Evolutionary conservation across 805 yeast species (phyloP), one percentile per base, ranked within the genome.

Genomic region (Candida ponderosae): DNA sequence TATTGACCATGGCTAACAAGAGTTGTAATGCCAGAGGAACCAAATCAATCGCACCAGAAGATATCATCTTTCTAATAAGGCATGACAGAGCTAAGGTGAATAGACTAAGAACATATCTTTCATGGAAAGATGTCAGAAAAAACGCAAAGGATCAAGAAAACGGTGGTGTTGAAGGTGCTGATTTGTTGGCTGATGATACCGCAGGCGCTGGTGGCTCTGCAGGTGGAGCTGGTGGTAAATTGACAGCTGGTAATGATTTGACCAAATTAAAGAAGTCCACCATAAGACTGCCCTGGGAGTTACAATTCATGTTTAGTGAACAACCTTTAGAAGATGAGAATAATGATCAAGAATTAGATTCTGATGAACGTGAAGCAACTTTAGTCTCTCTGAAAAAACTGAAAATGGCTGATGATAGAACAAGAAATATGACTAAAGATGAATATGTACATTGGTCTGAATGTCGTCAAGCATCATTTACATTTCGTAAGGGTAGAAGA

Each of bases 381-480:
- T 59, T 81, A 21, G 93, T 95, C 0, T 86, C 95, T n/a, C 63
- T 87, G 57, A 87, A 88, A 57, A 68, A 97, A 40, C 70, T 93
- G 46, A 87, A 88, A 51, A 79, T 76, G 59, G 97, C 97, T 4
- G 98, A 93, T 60, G 96, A 93, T 36, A 70, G 98, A 43, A 93
- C 98, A 0, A 76, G 70, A 45, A 74, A 81, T 47, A 93, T 93
- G 98, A 93, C 98, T 1, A 82, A 79, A 53, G 96, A 93, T 51
- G 98, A 93, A 56, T 93, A 93, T 53, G 98, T 89, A 15, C 98
- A 93, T 57, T 93, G 97, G 97, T 85, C 96, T 11, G 98, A 93
- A 54, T 93, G 98, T 61, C 75, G 98, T 43, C 98, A 93, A 59
- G 97, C 97, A 1, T 81, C 94, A 41, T 93, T 93, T 57, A 93